Conservation (phyloP, 2,329 filamentous ascomycete species). For the Orbilia blumenaviensis region DNA sequence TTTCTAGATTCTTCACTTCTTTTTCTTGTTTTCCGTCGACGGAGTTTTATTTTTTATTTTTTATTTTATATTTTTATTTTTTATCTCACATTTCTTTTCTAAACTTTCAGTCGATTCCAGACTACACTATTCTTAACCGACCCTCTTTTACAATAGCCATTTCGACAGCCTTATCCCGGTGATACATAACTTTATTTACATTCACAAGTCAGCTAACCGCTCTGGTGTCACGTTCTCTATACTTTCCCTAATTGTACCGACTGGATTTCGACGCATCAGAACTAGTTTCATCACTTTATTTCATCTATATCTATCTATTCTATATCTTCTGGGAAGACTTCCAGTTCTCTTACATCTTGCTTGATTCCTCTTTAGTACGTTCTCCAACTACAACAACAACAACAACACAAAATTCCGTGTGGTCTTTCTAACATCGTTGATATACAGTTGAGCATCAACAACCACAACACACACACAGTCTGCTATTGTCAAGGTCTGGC, state of each 20-base stretch:
- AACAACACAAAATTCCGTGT: not conserved
- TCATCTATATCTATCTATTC: not conserved
- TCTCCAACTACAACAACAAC: not conserved
- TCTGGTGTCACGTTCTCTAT: slow-evolving; percentile 11
- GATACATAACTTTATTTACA: slow-evolving; percentile 13
- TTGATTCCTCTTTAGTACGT: not conserved
- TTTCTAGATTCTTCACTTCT: slow-evolving; percentile 19
- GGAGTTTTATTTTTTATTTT: slow-evolving; percentile 1
- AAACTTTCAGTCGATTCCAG: slow-evolving; percentile 3
- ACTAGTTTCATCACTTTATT: slow-evolving; percentile 47
- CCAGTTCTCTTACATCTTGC: slow-evolving; percentile 2
- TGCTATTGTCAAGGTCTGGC: slow-evolving; percentile 7
- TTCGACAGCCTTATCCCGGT: slow-evolving; percentile 28
- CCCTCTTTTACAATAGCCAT: not conserved
- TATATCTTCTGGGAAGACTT: slow-evolving; percentile 21
- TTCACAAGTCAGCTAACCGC: slow-evolving; percentile 13
- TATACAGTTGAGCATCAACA: slow-evolving; percentile 10
- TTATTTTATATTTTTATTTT: not conserved
- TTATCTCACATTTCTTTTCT: not conserved
- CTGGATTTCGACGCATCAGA: slow-evolving; percentile 52
- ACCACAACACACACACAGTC: not conserved
- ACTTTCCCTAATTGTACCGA: slow-evolving; percentile 21
- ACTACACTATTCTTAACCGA: slow-evolving; percentile 14
- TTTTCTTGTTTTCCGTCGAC: slow-evolving; percentile 19
- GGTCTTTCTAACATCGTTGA: not conserved